Conservation (phyloP, 805 yeast genomes). For the Yamadazyma takamatsuzukensis region DNA sequence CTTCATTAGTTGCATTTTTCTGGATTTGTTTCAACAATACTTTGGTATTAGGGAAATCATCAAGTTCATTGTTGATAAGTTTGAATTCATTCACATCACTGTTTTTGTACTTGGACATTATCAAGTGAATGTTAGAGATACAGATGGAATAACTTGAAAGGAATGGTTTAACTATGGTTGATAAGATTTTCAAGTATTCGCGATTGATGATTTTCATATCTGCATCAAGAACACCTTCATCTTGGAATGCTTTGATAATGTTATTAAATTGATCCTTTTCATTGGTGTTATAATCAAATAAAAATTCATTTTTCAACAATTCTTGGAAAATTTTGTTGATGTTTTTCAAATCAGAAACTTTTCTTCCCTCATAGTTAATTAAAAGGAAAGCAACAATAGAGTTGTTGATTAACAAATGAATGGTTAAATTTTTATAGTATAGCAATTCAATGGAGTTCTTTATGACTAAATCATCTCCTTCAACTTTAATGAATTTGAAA, state of each 20-base stretch:
- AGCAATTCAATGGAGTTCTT: constrained; percentile 52
- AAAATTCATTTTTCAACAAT: constrained; percentile 38
- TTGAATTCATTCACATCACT: constrained; percentile 19
- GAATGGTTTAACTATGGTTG: constrained; percentile 12
- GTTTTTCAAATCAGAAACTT: constrained; percentile 14
- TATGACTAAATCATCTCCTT: constrained; percentile 23
- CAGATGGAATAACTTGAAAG: constrained; percentile 18
- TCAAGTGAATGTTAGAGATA: constrained; percentile 15
- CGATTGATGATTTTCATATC: constrained; percentile 19
- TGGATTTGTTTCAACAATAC: constrained; percentile 25
- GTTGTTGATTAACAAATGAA: constrained; percentile 51
- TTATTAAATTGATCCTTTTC: constrained; percentile 22
- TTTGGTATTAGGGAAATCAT: constrained; percentile 31
- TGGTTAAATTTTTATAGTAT: constrained; percentile 54
- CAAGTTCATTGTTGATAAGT: constrained; percentile 18
- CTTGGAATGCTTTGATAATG: constrained; percentile 22
- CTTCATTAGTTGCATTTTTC: constrained; percentile 18
- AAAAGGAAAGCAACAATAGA: constrained; percentile 42
- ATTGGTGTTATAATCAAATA: constrained; percentile 39
- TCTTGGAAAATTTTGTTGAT: constrained; percentile 33
- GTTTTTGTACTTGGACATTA: constrained; percentile 8
- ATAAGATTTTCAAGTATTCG: constrained; percentile 16
- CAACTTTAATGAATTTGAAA: constrained; percentile 23
- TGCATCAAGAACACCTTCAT: constrained; percentile 14
- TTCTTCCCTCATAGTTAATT: constrained; percentile 7